These are phyloP conservation scores for Globisporangium irregulare DNA, from an alignment of 352 stramenopile genomes.

Conservation along the genomic window DNA sequence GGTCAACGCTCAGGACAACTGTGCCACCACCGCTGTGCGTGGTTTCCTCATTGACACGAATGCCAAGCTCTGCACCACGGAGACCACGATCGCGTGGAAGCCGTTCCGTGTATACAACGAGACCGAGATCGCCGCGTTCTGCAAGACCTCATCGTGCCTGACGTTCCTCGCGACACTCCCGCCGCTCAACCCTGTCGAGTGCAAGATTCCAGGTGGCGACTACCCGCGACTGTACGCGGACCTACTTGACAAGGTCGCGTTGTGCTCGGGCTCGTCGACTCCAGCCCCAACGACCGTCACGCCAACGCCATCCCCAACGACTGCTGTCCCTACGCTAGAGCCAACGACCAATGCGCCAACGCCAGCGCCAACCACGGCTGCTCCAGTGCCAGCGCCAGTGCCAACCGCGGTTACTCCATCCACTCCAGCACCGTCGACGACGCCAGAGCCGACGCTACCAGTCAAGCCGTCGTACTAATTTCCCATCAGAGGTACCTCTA, in stretches of 20 bases:
- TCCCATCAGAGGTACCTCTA: background rate
- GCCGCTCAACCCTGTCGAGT: conserved; percentile 8
- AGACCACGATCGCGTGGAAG: background rate
- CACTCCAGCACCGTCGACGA: background rate
- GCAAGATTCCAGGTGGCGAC: conserved; percentile 2
- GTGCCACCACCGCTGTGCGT: background rate
- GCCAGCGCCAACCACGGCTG: background rate
- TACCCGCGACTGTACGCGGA: background rate
- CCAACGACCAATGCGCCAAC: background rate
- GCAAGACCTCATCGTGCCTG: background rate
- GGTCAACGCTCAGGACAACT: background rate
- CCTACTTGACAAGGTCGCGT: background rate
- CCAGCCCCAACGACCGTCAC: background rate
- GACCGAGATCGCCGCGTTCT: conserved; percentile 10
- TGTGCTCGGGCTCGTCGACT: background rate
- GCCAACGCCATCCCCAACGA: background rate
- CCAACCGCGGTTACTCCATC: background rate
- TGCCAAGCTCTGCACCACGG: background rate
- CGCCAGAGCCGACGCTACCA: background rate
- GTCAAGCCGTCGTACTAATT: background rate
- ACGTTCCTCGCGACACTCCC: conserved; percentile 9
- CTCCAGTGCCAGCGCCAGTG: background rate
- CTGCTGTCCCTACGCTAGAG: background rate
- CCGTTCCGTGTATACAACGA: conserved; percentile 8
- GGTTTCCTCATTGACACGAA: background rate